A percentile compares a stretch with the other conserved stretches of the same genome.
Conservation (phyloP, 192 early-diverging fungal genomes). For the Linnemannia schmuckeri region DNA sequence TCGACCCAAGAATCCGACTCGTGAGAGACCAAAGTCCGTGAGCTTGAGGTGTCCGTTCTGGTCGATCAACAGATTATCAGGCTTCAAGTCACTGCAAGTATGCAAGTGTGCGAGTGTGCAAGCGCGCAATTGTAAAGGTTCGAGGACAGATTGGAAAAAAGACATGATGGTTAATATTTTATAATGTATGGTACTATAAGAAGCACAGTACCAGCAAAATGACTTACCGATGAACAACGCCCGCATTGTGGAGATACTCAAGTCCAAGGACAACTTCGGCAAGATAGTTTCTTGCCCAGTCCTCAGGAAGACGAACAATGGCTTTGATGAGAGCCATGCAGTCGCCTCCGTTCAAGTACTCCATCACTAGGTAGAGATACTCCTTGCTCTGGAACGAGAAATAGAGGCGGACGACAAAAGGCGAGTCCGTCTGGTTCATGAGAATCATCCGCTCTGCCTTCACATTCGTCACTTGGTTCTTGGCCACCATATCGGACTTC, state of each 20-base stretch:
- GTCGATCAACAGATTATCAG: slow-evolving; percentile 89
- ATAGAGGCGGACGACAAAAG: slow-evolving; percentile 87
- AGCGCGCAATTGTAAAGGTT: not conserved
- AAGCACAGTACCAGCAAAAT: not conserved
- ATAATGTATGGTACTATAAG: not conserved
- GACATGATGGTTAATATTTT: not conserved
- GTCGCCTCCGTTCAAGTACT: slow-evolving; percentile 91
- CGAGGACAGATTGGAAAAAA: not conserved
- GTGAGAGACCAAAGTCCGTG: slow-evolving; percentile 89
- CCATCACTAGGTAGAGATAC: slow-evolving; percentile 89
- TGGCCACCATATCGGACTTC: slow-evolving; percentile 91
- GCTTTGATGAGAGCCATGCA: slow-evolving; percentile 88
- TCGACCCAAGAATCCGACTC: slow-evolving; percentile 87
- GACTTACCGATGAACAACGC: slow-evolving; percentile 85
- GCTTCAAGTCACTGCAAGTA: slow-evolving; percentile 83
- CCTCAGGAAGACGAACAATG: slow-evolving; percentile 77
- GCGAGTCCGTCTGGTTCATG: slow-evolving; percentile 85
- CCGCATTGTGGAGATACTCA: slow-evolving; percentile 82
- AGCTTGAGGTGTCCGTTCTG: slow-evolving; percentile 87
- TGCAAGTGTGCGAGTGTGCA: not conserved
- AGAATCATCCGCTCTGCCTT: slow-evolving; percentile 92
- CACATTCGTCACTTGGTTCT: slow-evolving; percentile 93
- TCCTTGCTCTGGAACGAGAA: slow-evolving; percentile 89
- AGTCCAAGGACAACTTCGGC: slow-evolving; percentile 86
- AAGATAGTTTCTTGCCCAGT: slow-evolving; percentile 89